These are phyloP conservation scores for Ophiocordyceps robertsii DNA, from an alignment of 2,329 filamentous ascomycete species.

Conservation along the genomic window DNA sequence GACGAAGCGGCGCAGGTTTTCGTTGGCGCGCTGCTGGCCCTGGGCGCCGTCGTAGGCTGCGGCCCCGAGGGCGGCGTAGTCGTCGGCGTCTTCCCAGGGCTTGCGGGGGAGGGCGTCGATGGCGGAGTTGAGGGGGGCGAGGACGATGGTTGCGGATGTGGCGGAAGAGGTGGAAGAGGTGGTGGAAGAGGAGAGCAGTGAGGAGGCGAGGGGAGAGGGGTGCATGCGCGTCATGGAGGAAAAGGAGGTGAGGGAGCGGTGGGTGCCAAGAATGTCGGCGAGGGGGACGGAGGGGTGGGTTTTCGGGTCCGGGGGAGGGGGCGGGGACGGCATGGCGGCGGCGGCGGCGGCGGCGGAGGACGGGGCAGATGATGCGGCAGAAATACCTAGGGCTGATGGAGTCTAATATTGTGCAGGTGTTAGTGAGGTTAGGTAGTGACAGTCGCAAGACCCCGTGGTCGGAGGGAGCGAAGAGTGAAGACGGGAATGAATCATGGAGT, in stretches of 20 bases:
- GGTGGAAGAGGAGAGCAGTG: constrained; percentile 49
- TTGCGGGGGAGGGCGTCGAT: constrained; percentile 70
- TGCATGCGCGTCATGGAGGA: constrained; percentile 68
- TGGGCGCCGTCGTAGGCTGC: constrained; percentile 63
- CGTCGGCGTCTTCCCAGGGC: constrained; percentile 68
- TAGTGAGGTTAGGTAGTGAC: too few relatives aligned
- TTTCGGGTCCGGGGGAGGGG: constrained; percentile 5
- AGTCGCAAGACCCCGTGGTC: too few relatives aligned
- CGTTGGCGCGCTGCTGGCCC: constrained; percentile 62
- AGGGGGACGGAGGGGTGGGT: constrained; percentile 46
- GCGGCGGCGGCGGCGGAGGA: constrained; percentile 1
- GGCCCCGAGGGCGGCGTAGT: constrained; percentile 54
- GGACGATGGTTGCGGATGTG: constrained; percentile 61
- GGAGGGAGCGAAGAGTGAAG: too few relatives aligned
- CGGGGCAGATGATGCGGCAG: neutral
- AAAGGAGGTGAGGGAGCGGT: constrained; percentile 72
- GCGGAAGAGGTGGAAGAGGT: constrained; percentile 44
- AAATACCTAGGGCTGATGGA: too few relatives aligned
- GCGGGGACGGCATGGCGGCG: constrained; percentile 8
- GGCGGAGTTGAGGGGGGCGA: constrained; percentile 76
- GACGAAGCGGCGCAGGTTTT: constrained; percentile 69
- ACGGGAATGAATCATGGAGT: neutral
- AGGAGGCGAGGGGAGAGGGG: constrained; percentile 41
- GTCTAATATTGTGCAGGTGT: too few relatives aligned
- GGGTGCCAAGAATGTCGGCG: constrained; percentile 71